phyloP scores from a whole-genome alignment of 768 basidiomycete genomes.

The Tricholomella constricta region DNA sequence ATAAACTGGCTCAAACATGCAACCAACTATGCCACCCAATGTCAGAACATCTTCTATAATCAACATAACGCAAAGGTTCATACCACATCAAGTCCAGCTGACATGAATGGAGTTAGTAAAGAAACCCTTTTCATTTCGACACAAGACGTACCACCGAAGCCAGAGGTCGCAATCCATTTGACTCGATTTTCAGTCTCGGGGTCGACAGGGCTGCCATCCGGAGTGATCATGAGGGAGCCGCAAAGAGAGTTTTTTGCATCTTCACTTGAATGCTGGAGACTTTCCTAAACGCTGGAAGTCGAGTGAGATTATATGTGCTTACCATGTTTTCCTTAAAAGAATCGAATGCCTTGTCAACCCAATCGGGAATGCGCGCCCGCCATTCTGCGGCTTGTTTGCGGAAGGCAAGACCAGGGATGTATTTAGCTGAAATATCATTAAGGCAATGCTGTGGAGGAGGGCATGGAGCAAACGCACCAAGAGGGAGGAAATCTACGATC shows the following conservation, averaged over 20 bases:
- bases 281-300: neutral
- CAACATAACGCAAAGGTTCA: neutral
- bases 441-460: neutral
- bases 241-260: conserved; percentile 20
- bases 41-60: neutral
- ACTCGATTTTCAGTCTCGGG: conserved; percentile 18
- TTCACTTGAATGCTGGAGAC: conserved; percentile 16
- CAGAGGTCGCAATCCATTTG: conserved; percentile 21
- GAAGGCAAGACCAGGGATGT: conserved; percentile 13
- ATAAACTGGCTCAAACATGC: conserved; percentile 19
- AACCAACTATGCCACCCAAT: conserved; percentile 9
- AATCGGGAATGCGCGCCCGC: conserved; percentile 17
- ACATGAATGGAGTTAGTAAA: neutral
- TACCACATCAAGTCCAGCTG: conserved; percentile 20
- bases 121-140: neutral
- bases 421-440: conserved; percentile 4
- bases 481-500: conserved; percentile 17
- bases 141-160: conserved; percentile 15
- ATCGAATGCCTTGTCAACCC: conserved; percentile 19
- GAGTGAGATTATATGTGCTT: neutral
- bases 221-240: conserved; percentile 18
- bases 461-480: conserved; percentile 1
- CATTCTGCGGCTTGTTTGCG: conserved; percentile 16
- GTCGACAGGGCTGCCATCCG: conserved; percentile 15
- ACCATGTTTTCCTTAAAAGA: conserved; percentile 19